Evolutionary conservation across 2,329 filamentous ascomycete species (phyloP), one percentile per base, ranked within the genome.

Genomic region (Aspergillus carbonarius): DNA sequence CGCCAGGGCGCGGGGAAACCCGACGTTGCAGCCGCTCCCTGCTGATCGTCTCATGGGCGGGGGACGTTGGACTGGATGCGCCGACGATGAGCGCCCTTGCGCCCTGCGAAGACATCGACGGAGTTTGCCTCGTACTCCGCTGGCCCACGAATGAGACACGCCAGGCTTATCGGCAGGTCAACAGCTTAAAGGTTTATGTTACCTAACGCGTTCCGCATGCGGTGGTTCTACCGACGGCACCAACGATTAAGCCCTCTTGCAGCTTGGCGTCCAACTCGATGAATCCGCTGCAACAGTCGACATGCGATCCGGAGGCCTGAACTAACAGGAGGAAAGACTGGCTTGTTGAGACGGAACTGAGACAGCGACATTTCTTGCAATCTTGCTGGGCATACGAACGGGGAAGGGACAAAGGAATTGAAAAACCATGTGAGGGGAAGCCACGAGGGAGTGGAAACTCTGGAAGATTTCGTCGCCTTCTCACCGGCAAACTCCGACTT

Each of bases 121-220:
- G 52, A 37, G 58, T 51, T 52, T 37, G 32, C 34, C 13, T 20
- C 54, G n/a, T 55, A 35, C 47, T 59, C 32, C 42, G 35, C 17
- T 57, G 40, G 42, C 47, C 47, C 55, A 55, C 61, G 57, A 60
- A 65, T 61, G 44, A 59, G 47, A 56, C 25, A 20, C 30, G 51
- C 50, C 55, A 48, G 63, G 55, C 64, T 64, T 64, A 66, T 66
- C 64, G 58, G 37, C 56, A 48, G 35, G 55, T 39, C 47, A 18
- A 42, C 51, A 34, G 51, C 51, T 42, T 44, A 42, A 34, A 50
- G 30, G 32, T 52, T 65, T 61, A 60, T 63, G 57, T 66, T 66
- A 66, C 64, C 63, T 66, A 66, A 66, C 52, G 49, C 44, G 54
- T 62, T 59, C 64, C 61, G 57, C 39, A 58, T 58, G 52, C 58